Base-by-base conservation (phyloP, 2,329 filamentous ascomycete genomes). In the Didymella pinodella region DNA sequence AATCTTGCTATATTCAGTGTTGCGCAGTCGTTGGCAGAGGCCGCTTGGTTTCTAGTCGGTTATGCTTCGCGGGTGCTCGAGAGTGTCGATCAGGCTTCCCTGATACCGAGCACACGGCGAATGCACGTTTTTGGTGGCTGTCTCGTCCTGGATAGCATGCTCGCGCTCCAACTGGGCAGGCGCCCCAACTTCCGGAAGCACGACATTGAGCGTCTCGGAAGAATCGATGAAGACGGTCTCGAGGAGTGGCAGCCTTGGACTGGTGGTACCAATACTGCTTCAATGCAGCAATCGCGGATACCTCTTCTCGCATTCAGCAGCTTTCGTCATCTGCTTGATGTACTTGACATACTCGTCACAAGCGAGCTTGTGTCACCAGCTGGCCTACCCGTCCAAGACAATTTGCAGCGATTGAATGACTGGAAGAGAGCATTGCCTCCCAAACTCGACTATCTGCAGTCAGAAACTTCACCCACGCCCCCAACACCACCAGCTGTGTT, bases 171-270 rank as follows among this genome's bases (percentile, higher is more conserved):
- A 8, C 77, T 87, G 3, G 76, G 80, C n/a, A 80, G 80, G 32
- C 75, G 79, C 10, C 79, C 84, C 2, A 83, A 85, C 68, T 78
- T 88, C 7, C 77, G 77, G 54, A 70, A 75, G 10, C 78, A 80
- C 14, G 82, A 86, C 50, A 71, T 85, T 26, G 74, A 79, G n/a
- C 73, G 75, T 36, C 70, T 82, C 29, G 82, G 82, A 10, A 74
- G 77, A 2, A 77, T 90, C 2, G 81, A 85, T 26, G 88, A 90
- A 72, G 87, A 90, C 65, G 88, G 88, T 1, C 77, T 89, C 20
- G 90, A 92, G 68, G 89, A 92, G 76, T 92, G 89, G 89, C 86
- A 90, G 64, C 86, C 88, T 1, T 92, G 90, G 90, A 81, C 82
- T 18, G 84, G 87, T 26, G 80, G 81, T 59, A 66, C 80, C 56